Percentiles rank a stretch among this genome's conserved stretches.
Evolutionary conservation across 495 filamentous ascomycete genomes (phyloP).

Genomic region (Penicillium paxilli): DNA sequence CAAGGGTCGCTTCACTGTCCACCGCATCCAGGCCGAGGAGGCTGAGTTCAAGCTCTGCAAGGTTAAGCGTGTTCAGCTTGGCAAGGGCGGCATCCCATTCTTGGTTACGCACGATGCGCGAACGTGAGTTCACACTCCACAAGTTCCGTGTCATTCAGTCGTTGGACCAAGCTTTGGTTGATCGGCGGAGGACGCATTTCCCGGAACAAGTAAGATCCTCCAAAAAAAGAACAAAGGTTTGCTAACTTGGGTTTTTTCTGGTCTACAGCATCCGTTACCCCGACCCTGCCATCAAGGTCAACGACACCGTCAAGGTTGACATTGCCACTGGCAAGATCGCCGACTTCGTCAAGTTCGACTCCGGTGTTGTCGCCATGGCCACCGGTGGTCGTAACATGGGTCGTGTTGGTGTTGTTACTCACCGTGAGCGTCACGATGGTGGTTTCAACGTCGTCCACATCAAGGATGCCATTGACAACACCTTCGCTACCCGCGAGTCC

Average conservation of each 20-base stretch:
- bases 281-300: slow-evolving; percentile 96
- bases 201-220: slow-evolving; percentile 35
- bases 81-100: slow-evolving; percentile 99
- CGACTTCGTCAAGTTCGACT: slow-evolving; percentile 97
- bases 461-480: slow-evolving; percentile 99
- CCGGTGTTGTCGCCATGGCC: slow-evolving; percentile 94
- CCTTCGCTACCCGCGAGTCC: slow-evolving; percentile 95
- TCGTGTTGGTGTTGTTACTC: slow-evolving; percentile 99
- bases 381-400: slow-evolving; percentile 99
- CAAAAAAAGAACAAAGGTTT: slow-evolving; percentile 25
- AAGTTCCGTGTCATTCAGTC: slow-evolving; percentile 94
- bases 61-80: slow-evolving; percentile 98
- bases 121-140: slow-evolving; percentile 81
- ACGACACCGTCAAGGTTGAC: slow-evolving; percentile 99
- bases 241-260: slow-evolving; percentile 34
- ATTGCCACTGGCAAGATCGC: slow-evolving; percentile 93
- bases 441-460: slow-evolving; percentile 99
- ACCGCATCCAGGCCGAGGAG: slow-evolving; percentile 97
- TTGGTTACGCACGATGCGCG: slow-evolving; percentile 99
- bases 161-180: slow-evolving; percentile 98
- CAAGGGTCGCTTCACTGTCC: slow-evolving; percentile 99
- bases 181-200: slow-evolving; percentile 53
- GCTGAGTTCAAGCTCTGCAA: slow-evolving; percentile 99
- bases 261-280: slow-evolving; percentile 91
- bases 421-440: slow-evolving; percentile 99